phyloP scores from a whole-genome alignment of 768 basidiomycete genomes.

The Macrolepiota dolichaula region DNA sequence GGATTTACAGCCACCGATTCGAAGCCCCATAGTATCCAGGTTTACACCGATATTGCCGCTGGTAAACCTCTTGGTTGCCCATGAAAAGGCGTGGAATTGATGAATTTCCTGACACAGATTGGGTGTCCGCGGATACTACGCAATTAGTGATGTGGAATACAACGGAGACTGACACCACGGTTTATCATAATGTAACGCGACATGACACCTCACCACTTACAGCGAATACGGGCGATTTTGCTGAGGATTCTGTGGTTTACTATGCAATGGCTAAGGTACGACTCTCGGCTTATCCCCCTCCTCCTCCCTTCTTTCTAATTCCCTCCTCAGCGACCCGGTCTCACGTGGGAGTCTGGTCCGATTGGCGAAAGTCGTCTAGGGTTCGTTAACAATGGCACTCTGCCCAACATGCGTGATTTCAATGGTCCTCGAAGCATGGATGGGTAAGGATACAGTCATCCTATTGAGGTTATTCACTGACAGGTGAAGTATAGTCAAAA shows the following conservation, averaged over 20 bases:
- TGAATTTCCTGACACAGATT: slow-evolving; percentile 23
- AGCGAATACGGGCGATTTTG: slow-evolving; percentile 41
- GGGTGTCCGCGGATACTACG: slow-evolving; percentile 29
- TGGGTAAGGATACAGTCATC: background rate
- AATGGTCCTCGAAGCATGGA: slow-evolving; percentile 32
- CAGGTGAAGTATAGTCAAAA: slow-evolving; percentile 19
- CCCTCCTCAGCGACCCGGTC: slow-evolving; percentile 15
- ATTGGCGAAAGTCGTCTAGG: slow-evolving; percentile 33
- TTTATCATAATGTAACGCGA: slow-evolving; percentile 44
- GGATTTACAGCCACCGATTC: slow-evolving; percentile 33
- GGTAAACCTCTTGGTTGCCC: slow-evolving; percentile 16
- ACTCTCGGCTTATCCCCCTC: background rate
- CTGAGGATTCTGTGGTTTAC: slow-evolving; percentile 46
- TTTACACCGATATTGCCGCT: slow-evolving; percentile 46
- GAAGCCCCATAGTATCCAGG: slow-evolving; percentile 31
- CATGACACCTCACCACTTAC: slow-evolving; percentile 25
- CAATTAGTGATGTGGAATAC: slow-evolving; percentile 43
- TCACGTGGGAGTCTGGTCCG: slow-evolving; percentile 43
- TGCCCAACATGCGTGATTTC: slow-evolving; percentile 37
- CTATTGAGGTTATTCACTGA: background rate
- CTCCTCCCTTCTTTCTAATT: background rate
- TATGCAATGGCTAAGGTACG: slow-evolving; percentile 39
- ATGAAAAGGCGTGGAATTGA: background rate
- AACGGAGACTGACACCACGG: slow-evolving; percentile 24
- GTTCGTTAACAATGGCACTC: slow-evolving; percentile 36